Percentiles rank a stretch among this genome's conserved stretches.
phyloP scores from a whole-genome alignment of 345 rosid species.

The Lumnitzera racemosa region DNA sequence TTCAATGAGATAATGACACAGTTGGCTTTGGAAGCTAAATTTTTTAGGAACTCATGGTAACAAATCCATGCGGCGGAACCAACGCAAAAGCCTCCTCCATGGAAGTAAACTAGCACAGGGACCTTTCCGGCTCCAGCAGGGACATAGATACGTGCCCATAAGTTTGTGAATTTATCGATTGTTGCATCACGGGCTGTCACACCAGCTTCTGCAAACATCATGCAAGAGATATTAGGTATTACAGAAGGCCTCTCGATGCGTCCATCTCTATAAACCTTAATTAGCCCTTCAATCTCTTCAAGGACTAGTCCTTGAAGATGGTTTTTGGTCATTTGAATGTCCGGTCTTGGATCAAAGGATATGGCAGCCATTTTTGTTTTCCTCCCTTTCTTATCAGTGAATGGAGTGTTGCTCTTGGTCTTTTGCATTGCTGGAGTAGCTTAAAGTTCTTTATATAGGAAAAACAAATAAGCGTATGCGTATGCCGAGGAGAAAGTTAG shows the following conservation, averaged over 20 bases:
- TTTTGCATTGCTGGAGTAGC: neutral
- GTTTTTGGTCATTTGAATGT: conserved; percentile 21
- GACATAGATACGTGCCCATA: conserved; percentile 64
- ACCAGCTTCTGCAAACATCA: conserved; percentile 31
- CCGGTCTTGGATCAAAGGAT: conserved; percentile 22
- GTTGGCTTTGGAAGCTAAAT: conserved; percentile 28
- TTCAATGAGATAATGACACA: conserved; percentile 45
- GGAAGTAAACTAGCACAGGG: conserved; percentile 56
- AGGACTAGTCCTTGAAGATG: conserved; percentile 25
- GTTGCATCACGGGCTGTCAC: conserved; percentile 42
- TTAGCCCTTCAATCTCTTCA: conserved; percentile 61
- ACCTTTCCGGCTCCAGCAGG: conserved; percentile 26
- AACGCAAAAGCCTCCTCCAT: conserved; percentile 65
- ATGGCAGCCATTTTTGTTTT: conserved; percentile 37
- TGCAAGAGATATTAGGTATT: conserved; percentile 36
- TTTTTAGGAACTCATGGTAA: conserved; percentile 53
- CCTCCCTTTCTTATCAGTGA: neutral
- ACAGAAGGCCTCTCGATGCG: conserved; percentile 53
- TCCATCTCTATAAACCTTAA: conserved; percentile 64
- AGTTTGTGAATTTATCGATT: conserved; percentile 39
- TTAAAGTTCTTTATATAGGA: conserved; percentile 18
- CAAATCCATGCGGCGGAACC: conserved; percentile 62
- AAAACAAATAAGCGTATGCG: neutral
- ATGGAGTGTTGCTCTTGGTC: neutral
- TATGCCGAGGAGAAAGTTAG: too few species aligned